Base-by-base conservation (phyloP, 1,284 basidiomycete genomes). In the Moniliophthora roreri region DNA sequence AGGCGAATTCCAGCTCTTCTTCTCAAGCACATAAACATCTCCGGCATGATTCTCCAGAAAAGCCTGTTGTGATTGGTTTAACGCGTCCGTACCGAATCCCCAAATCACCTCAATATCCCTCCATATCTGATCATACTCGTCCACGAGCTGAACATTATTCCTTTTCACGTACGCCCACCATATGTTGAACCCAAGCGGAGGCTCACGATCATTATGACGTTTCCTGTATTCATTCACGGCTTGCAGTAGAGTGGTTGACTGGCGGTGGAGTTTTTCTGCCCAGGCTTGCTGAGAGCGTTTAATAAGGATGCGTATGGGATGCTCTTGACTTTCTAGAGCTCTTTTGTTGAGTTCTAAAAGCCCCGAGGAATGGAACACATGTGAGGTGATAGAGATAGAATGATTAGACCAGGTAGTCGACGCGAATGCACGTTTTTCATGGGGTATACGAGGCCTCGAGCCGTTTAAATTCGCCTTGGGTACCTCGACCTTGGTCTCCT, bases 161-260 rank as follows among this genome's bases (percentile, higher is more conserved):
- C 73, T 66, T 54, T 76, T 61, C 3, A 81, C 78, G 58, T 84
- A 87, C 10, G 65, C 62, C 85, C 85, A 87, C 70, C 75, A 76
- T 26, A 63, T 55, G 52, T 82, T 80, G 60, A 82, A 85, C 1
- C 81, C 81, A 40, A 64, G 64, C 1, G 82, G 82, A 0, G 83
- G 74, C 13, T 56, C 53, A 40, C 73, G 63, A 11, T 32, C 28
- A 24, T 60, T 59, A 56, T 76, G 82, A 24, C 70, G 62, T n/a
- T 71, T 66, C 55, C 72, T 70, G 68, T 89, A 88, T 60, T 84
- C 81, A 18, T 63, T 63, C 1, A 79, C 77, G 3, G 84, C 85
- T 52, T 77, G 71, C 16, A 69, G 66, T 4, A 88, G 65, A 0
- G 79, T 81, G 45, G 64, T 75, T 54, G 81, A 84, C 51, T 85